Percentiles rank a stretch among this genome's conserved stretches.
Evolutionary conservation across 1,284 basidiomycete species (phyloP).

Genomic region (Tilletiaria anomala): DNA sequence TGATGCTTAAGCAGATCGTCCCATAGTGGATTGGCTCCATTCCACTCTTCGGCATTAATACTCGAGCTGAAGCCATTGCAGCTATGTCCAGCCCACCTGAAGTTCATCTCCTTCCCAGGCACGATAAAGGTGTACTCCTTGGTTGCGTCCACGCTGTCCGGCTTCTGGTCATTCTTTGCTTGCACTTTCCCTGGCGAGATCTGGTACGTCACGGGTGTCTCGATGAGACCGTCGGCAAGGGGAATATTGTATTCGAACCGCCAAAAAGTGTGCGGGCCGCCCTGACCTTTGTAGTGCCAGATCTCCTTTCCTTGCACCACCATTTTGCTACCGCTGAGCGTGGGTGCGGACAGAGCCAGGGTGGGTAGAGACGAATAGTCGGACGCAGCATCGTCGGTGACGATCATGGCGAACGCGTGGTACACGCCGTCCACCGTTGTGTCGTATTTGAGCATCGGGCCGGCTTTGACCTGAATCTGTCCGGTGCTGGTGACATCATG

Average conservation of each 20-base stretch:
- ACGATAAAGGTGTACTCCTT: conserved; percentile 57
- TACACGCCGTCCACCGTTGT: too few species aligned
- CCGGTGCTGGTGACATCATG: too few species aligned
- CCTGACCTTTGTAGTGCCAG: conserved; percentile 59
- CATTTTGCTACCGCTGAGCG: too few species aligned
- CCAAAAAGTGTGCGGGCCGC: conserved; percentile 76
- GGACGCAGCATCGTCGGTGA: too few species aligned
- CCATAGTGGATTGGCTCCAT: conserved; percentile 55
- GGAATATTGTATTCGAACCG: conserved; percentile 78
- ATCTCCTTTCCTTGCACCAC: too few species aligned
- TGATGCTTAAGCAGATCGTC: conserved; percentile 73
- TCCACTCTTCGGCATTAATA: conserved; percentile 42
- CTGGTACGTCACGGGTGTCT: conserved; percentile 6
- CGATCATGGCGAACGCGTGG: too few species aligned
- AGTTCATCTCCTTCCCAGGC: conserved; percentile 65
- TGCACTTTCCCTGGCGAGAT: background rate
- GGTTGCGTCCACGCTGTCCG: conserved; percentile 1
- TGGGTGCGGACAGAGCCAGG: too few species aligned
- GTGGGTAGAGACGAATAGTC: too few species aligned
- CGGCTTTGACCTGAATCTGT: too few species aligned
- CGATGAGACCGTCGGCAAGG: conserved; percentile 44
- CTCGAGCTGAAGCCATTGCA: conserved; percentile 48
- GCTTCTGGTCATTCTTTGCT: background rate
- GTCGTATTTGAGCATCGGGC: too few species aligned
- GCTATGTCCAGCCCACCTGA: conserved; percentile 78